Evolutionary conservation across 2,329 filamentous ascomycete genomes (phyloP).

Genomic region (Ophiostoma ips): DNA sequence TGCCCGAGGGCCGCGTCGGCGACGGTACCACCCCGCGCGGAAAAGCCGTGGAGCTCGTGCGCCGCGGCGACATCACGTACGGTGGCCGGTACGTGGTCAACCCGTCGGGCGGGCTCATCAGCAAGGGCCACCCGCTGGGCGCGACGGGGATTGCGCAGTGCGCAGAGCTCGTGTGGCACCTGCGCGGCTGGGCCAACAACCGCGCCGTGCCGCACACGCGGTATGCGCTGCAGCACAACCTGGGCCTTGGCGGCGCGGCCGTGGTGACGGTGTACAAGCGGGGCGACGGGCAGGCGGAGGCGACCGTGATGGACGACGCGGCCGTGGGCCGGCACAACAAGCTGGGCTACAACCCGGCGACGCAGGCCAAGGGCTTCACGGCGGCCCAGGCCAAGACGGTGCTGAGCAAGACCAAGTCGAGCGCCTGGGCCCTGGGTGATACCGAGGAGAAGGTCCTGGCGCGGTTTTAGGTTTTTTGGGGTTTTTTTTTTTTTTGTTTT

Average conservation of each 20-base stretch:
- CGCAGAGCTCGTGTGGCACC: slow-evolving; percentile 87
- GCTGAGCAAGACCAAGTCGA: slow-evolving; percentile 50
- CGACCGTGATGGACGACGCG: slow-evolving; percentile 43
- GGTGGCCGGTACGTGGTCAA: slow-evolving; percentile 76
- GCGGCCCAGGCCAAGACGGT: slow-evolving; percentile 56
- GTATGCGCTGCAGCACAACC: slow-evolving; percentile 77
- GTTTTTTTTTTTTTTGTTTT: too few relatives aligned
- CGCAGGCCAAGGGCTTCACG: slow-evolving; percentile 80
- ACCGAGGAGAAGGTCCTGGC: slow-evolving; percentile 56
- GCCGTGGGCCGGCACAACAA: slow-evolving; percentile 52
- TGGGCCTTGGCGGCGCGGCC: slow-evolving; percentile 79
- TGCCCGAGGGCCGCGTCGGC: slow-evolving; percentile 66
- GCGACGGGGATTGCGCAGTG: slow-evolving; percentile 93
- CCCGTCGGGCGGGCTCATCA: slow-evolving; percentile 86
- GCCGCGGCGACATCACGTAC: slow-evolving; percentile 80
- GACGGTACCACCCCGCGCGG: slow-evolving; percentile 66
- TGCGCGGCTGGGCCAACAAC: slow-evolving; percentile 94
- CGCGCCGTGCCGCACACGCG: slow-evolving; percentile 53
- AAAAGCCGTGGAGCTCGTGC: slow-evolving; percentile 84
- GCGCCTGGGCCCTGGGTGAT: slow-evolving; percentile 68
- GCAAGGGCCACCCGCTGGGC: slow-evolving; percentile 88
- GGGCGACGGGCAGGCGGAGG: slow-evolving; percentile 53
- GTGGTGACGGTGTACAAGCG: slow-evolving; percentile 84
- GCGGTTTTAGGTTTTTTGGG: slow-evolving; percentile 16
- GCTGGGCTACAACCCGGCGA: slow-evolving; percentile 83